Evolutionary conservation across 352 stramenopile genomes (phyloP), one percentile per base, ranked within the genome.

Genomic region (Globisporangium barbulae): DNA sequence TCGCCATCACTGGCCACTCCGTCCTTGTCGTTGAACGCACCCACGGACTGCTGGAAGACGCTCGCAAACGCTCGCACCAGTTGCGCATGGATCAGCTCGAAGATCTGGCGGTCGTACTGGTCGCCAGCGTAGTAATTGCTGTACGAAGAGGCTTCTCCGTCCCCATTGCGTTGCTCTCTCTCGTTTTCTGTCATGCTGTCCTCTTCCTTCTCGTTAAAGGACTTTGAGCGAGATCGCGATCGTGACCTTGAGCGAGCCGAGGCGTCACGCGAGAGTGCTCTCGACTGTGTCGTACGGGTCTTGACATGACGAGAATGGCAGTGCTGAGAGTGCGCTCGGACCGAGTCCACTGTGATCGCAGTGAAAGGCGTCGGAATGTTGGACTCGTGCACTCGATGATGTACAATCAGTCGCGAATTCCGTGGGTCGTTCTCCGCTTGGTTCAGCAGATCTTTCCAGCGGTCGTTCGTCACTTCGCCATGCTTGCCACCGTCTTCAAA

Each of bases 401-500:
- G 79, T 22, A 89, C 77, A 63, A 93, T 89, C 3, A 93, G 68
- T 0, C 72, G 73, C 10, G 81, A 93, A 49, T 79, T 79, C 10
- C 63, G 65, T 9, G 82, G 81, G 21, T 91, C 69, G 19, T 71
- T 87, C 67, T 91, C 81, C 31, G 81, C 83, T 60, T 91, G 84
- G 41, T 85, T 83, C 5, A 93, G 57, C 15, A 95, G 52, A 63
- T 95, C 86, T 19, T 89, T 90, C 84, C 84, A 93, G 12, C 86
- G 73, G 65, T 92, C 87, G 0, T 63, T 89, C 13, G 83, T 93
- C 6, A 94, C 79, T 71, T 92, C 83, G 6, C 83, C 82, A 41
- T 90, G 72, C 53, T 89, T 90, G 37, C 84, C 82, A 49, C 77
- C 80, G 42, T 96, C 85, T 61, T 96, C 85, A 45, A 89, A 84